Base-by-base conservation (phyloP, 768 basidiomycete species). In the Amanita muscaria region DNA sequence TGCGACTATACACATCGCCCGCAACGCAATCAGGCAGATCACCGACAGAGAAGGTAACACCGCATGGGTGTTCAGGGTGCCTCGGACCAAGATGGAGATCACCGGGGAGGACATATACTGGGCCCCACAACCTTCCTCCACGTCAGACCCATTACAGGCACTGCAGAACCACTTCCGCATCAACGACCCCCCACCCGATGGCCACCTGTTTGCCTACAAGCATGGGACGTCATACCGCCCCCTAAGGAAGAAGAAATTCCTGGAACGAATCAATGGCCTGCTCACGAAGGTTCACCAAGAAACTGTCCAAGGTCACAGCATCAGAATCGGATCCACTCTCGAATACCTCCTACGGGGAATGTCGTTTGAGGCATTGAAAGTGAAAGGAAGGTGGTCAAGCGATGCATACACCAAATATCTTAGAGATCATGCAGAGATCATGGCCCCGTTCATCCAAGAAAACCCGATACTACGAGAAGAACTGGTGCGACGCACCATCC, bases 101-200 rank as follows among this genome's bases (percentile, higher is more conserved):
- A 21, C 43, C 2, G 65, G 65, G 0, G 61, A 70, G 27, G 61
- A 65, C 9, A 46, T 67, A 1, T 57, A 49, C 38, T 64, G 64
- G 48, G 58, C 65, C 1, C 15, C 25, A 4, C 66, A 70, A 38
- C 5, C 49, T 1, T 57, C 56, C 1, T 40, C 39, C 4, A 9
- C 34, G 0, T 38, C 56, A 0, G 63, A 68, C 39, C 65, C 64
- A 0, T 21, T 39, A 0, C 27, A 25, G 0, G 54, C 58, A 0
- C 42, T 66, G 0, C 18, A 18, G 1, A 57, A 58, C 35, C 65
- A 68, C 31, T 31, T 66, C 21, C 18, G 3, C 0, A 33, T 68
- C 19, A 69, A 69, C 47, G 31, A 46, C 3, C 61, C 64, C 0
- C 46, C 53, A 0, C 40, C 25, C 0, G 22, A 54, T 2, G 40